These are phyloP conservation scores for Boletus rubroflammeus DNA, from an alignment of 768 basidiomycete species.

Conservation along the genomic window DNA sequence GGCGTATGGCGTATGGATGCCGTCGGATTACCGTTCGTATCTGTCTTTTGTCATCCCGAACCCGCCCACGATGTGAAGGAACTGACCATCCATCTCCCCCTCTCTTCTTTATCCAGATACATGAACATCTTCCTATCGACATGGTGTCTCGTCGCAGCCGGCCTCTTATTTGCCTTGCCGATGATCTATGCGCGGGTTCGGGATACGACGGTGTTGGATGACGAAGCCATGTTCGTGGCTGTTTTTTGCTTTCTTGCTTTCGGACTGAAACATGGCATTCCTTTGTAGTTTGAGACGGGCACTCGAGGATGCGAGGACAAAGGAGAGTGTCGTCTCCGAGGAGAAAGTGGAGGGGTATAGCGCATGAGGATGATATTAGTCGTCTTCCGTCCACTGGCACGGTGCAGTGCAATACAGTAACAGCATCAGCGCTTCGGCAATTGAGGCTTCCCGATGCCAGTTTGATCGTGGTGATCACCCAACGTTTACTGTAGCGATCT, in stretches of 20 bases:
- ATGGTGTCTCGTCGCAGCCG: slow-evolving; percentile 61
- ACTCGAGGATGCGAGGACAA: neutral
- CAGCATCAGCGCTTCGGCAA: neutral
- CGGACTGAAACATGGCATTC: no score
- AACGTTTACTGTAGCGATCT: neutral
- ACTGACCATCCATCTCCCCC: neutral
- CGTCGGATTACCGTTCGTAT: slow-evolving; percentile 56
- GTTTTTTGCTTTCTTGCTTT: neutral
- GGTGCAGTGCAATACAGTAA: neutral
- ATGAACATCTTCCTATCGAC: slow-evolving; percentile 73
- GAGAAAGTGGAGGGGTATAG: neutral
- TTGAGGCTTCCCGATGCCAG: neutral
- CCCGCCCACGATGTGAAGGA: neutral
- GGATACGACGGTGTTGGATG: slow-evolving; percentile 50
- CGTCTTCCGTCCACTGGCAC: neutral
- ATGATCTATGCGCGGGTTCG: slow-evolving; percentile 69
- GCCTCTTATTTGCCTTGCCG: slow-evolving; percentile 62
- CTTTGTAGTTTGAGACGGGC: slow-evolving; percentile 4
- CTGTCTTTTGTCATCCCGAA: neutral
- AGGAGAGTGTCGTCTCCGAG: neutral
- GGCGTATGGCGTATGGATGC: slow-evolving; percentile 71
- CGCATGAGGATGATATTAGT: neutral
- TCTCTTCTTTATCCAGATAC: slow-evolving; percentile 34
- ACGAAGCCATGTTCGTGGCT: slow-evolving; percentile 50
- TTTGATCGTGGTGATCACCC: neutral